These are phyloP conservation scores for Penicillium psychrofluorescens DNA, from an alignment of 495 filamentous ascomycete genomes.

Conservation along the genomic window DNA sequence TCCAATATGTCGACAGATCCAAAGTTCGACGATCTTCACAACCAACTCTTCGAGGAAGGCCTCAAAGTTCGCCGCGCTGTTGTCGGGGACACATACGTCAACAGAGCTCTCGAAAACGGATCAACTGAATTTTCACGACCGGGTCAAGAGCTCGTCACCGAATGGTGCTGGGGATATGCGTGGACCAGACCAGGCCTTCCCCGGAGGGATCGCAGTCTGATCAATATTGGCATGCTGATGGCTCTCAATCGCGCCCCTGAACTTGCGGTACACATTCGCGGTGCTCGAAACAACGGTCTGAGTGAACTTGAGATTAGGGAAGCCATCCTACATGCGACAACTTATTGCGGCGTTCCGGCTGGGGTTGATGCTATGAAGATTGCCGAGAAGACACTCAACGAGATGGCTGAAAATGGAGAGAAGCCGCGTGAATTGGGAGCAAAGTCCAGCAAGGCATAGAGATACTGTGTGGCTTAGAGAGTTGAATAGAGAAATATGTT, in stretches of 20 bases:
- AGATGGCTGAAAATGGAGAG: slow-evolving; percentile 11
- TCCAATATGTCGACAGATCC: slow-evolving; percentile 9
- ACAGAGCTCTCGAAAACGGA: slow-evolving; percentile 6
- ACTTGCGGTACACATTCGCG: slow-evolving; percentile 41
- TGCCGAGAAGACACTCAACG: slow-evolving; percentile 9
- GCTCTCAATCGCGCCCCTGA: slow-evolving; percentile 38
- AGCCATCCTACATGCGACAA: slow-evolving; percentile 38
- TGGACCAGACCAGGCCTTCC: slow-evolving; percentile 44
- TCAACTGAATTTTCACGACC: slow-evolving; percentile 26
- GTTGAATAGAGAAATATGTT: too few relatives aligned
- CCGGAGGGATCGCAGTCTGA: slow-evolving; percentile 35
- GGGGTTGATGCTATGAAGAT: slow-evolving; percentile 25
- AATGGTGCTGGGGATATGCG: slow-evolving; percentile 41
- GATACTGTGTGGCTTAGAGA: too few relatives aligned
- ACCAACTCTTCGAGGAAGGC: slow-evolving; percentile 46
- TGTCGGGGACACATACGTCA: slow-evolving; percentile 24
- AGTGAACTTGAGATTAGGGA: slow-evolving; percentile 47
- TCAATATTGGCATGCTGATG: slow-evolving; percentile 46
- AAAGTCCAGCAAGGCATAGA: too few relatives aligned
- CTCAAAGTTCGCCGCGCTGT: slow-evolving; percentile 43
- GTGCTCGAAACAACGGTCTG: slow-evolving; percentile 41
- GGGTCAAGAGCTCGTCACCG: slow-evolving; percentile 35
- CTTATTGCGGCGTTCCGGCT: slow-evolving; percentile 36
- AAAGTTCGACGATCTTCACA: slow-evolving; percentile 25
- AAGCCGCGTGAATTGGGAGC: background rate